Percentiles rank a stretch among this genome's conserved stretches.
These are phyloP conservation scores for Yamadazyma ubonensis DNA, from an alignment of 805 yeast genomes.

Conservation along the genomic window DNA sequence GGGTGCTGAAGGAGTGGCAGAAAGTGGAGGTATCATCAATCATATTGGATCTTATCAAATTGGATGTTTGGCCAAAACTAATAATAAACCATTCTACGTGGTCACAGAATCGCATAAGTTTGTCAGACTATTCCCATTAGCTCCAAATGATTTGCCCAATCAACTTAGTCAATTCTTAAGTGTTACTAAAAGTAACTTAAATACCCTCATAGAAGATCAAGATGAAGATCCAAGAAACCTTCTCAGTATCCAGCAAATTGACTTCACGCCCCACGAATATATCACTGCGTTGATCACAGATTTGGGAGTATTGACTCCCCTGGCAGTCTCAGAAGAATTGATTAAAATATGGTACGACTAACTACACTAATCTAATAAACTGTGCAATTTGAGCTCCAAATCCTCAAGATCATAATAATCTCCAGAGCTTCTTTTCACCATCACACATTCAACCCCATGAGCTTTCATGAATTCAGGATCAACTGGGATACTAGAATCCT, in stretches of 20 bases:
- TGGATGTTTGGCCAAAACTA: slow-evolving; percentile 86
- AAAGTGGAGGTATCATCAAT: slow-evolving; percentile 96
- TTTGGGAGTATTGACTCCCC: slow-evolving; percentile 93
- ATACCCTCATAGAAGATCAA: slow-evolving; percentile 9
- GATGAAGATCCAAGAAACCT: slow-evolving; percentile 6
- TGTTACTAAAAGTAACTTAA: slow-evolving; percentile 20
- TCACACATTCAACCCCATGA: slow-evolving; percentile 49
- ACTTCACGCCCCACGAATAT: slow-evolving; percentile 93
- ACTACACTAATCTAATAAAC: too few relatives aligned
- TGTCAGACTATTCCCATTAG: slow-evolving; percentile 91
- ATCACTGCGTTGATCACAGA: slow-evolving; percentile 96
- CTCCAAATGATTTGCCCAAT: slow-evolving; percentile 85
- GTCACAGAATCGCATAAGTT: slow-evolving; percentile 95
- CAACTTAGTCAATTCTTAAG: slow-evolving; percentile 26
- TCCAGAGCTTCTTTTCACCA: slow-evolving; percentile 29
- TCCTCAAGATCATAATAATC: slow-evolving; percentile 44
- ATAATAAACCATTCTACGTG: slow-evolving; percentile 91
- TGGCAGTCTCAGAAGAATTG: slow-evolving; percentile 97
- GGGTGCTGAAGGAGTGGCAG: slow-evolving; percentile 99
- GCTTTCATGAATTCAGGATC: slow-evolving; percentile 39
- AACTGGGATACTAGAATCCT: slow-evolving; percentile 50
- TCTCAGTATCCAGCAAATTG: slow-evolving; percentile 50
- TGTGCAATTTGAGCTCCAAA: slow-evolving; percentile 29
- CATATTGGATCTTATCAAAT: slow-evolving; percentile 93
- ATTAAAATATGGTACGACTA: slow-evolving; percentile 99